A percentile compares a stretch with the other conserved stretches of the same genome.
These are phyloP conservation scores for Suillus clintonianus DNA, from an alignment of 768 basidiomycete genomes.

Conservation along the genomic window DNA sequence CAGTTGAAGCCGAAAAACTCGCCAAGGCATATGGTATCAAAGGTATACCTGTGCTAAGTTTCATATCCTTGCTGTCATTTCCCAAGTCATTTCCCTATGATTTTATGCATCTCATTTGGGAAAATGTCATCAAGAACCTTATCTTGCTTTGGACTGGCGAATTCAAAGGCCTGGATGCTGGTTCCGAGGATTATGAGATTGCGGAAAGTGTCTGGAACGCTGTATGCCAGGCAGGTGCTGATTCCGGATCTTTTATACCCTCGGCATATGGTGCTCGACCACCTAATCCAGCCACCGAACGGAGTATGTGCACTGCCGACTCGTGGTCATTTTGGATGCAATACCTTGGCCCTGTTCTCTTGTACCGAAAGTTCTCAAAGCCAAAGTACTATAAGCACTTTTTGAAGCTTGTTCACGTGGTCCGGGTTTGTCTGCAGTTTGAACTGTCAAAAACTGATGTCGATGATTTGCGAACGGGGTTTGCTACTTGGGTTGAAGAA, in stretches of 20 bases:
- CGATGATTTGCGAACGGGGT: slow-evolving; percentile 12
- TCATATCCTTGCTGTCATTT: slow-evolving; percentile 1
- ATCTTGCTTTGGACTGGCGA: slow-evolving; percentile 39
- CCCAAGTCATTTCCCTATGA: slow-evolving; percentile 44
- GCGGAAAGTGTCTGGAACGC: not conserved
- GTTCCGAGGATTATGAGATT: slow-evolving; percentile 26
- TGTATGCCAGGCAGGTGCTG: slow-evolving; percentile 10
- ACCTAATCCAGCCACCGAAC: slow-evolving; percentile 1
- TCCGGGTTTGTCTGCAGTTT: slow-evolving; percentile 39
- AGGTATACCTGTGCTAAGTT: not conserved
- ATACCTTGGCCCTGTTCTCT: slow-evolving; percentile 28
- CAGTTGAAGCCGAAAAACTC: not conserved
- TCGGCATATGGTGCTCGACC: slow-evolving; percentile 1
- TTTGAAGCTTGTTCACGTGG: slow-evolving; percentile 37
- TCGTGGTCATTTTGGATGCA: slow-evolving; percentile 12
- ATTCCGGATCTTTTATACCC: not conserved
- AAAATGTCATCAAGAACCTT: slow-evolving; percentile 44
- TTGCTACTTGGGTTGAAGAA: slow-evolving; percentile 5
- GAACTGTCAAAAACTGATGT: slow-evolving; percentile 32
- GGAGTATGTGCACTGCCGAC: slow-evolving; percentile 17
- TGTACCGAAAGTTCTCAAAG: slow-evolving; percentile 32
- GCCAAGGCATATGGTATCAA: slow-evolving; percentile 4
- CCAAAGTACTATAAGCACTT: slow-evolving; percentile 44
- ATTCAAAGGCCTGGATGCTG: slow-evolving; percentile 41
- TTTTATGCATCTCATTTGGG: slow-evolving; percentile 52